These are phyloP conservation scores for Amanita phalloides DNA, from an alignment of 768 basidiomycete genomes.

Conservation along the genomic window DNA sequence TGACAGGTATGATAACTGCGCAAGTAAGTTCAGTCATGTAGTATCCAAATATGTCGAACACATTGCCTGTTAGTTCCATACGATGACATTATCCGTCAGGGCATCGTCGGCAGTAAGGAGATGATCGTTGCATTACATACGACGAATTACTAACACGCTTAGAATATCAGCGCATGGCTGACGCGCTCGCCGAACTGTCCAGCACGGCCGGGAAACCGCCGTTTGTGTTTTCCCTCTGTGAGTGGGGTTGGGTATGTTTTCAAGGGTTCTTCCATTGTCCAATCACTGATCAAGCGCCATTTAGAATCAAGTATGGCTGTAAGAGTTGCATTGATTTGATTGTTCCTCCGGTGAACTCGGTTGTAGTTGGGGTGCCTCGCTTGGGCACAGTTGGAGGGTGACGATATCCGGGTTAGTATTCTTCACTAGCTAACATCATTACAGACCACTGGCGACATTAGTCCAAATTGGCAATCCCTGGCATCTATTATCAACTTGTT, in stretches of 20 bases:
- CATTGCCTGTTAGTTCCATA: constrained; percentile 33
- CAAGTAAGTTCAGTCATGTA: constrained; percentile 21
- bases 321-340: constrained; percentile 7
- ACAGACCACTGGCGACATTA: constrained; percentile 45
- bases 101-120: constrained; percentile 41
- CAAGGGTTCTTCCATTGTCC: background rate
- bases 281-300: background rate
- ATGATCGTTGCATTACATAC: background rate
- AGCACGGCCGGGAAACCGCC: constrained; percentile 29
- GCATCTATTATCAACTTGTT: constrained; percentile 51
- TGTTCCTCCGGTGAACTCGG: background rate
- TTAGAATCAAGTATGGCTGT: constrained; percentile 47
- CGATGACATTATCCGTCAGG: constrained; percentile 44
- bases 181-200: constrained; percentile 41
- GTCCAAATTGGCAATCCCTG: constrained; percentile 42
- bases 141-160: background rate
- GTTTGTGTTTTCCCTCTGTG: constrained; percentile 48
- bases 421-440: constrained; percentile 1
- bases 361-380: constrained; percentile 38
- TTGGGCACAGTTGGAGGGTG: constrained; percentile 63
- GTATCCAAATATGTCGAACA: background rate
- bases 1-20: constrained; percentile 42
- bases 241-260: constrained; percentile 50
- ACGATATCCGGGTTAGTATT: constrained; percentile 5
- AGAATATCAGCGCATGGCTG: constrained; percentile 55